Conservation (phyloP, 1,284 basidiomycete genomes). For the Boletus holoroseus region DNA sequence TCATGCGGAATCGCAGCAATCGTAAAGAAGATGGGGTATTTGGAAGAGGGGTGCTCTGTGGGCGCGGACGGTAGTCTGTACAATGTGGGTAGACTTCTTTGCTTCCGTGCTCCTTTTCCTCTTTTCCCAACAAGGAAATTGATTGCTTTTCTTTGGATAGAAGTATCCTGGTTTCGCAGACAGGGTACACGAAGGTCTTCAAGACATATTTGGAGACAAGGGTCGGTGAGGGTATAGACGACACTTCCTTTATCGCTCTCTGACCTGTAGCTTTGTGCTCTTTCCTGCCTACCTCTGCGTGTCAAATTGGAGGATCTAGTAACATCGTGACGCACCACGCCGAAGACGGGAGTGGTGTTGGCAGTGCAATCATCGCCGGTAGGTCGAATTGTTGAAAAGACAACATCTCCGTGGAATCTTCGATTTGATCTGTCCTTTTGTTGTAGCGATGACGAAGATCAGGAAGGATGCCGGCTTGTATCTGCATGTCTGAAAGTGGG, state of each 20-base stretch:
- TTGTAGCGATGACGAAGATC: constrained; percentile 57
- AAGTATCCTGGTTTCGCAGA: constrained; percentile 95
- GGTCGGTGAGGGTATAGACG: constrained; percentile 58
- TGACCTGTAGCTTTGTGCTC: not conserved
- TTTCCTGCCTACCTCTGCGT: not conserved
- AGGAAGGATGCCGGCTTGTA: constrained; percentile 48
- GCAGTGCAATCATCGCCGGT: constrained; percentile 95
- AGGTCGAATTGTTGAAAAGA: constrained; percentile 27
- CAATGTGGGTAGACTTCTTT: constrained; percentile 55
- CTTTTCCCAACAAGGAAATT: constrained; percentile 7
- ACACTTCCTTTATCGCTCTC: not conserved
- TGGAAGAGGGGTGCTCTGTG: constrained; percentile 84
- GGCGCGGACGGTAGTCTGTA: constrained; percentile 92
- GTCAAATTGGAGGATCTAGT: constrained; percentile 33
- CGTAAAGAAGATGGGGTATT: constrained; percentile 85
- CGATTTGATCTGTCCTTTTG: not conserved
- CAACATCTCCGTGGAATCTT: not conserved
- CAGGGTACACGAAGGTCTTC: constrained; percentile 81
- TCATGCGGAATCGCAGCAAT: constrained; percentile 94
- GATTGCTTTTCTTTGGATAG: constrained; percentile 38
- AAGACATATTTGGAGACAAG: constrained; percentile 92
- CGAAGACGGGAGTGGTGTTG: constrained; percentile 93
- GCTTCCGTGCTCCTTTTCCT: not conserved
- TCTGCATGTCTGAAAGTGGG: constrained; percentile 29
- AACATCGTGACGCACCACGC: constrained; percentile 88